Percentiles rank a stretch among this genome's conserved stretches.
Evolutionary conservation across 2,329 filamentous ascomycete species (phyloP).

Genomic region (Colletotrichum tabaci): DNA sequence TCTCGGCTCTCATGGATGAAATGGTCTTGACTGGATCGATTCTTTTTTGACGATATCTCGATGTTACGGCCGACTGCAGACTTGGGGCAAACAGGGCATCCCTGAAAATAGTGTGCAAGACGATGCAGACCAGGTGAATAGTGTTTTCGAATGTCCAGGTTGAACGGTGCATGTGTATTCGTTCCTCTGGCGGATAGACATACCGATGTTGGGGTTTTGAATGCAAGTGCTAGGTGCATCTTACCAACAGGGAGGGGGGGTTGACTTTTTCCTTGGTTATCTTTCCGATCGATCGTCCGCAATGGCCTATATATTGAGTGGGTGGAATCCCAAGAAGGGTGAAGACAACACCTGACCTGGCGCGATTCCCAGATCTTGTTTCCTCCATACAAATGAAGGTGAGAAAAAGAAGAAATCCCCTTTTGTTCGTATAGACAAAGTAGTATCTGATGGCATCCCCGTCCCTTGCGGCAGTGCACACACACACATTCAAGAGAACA

Average conservation of each 20-base stretch:
- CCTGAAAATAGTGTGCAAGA: background rate
- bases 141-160: background rate
- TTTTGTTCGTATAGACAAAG: constrained; percentile 3
- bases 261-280: background rate
- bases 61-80: constrained; percentile 22
- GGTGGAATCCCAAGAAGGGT: background rate
- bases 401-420: no score
- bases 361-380: background rate
- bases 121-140: background rate
- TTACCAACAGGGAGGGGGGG: background rate
- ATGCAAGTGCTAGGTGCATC: background rate
- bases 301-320: background rate
- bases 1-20: background rate
- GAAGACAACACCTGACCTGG: background rate
- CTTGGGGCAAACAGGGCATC: background rate
- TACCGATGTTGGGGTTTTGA: background rate
- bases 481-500: background rate
- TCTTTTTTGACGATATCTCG: background rate
- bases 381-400: background rate
- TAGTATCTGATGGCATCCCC: background rate
- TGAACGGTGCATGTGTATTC: background rate
- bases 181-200: background rate
- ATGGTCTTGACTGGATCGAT: background rate
- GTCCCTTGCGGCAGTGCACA: constrained; percentile 18
- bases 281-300: background rate